These are phyloP conservation scores for Yamadazyma takamatsuzukensis DNA, from an alignment of 805 yeast species.

Conservation along the genomic window DNA sequence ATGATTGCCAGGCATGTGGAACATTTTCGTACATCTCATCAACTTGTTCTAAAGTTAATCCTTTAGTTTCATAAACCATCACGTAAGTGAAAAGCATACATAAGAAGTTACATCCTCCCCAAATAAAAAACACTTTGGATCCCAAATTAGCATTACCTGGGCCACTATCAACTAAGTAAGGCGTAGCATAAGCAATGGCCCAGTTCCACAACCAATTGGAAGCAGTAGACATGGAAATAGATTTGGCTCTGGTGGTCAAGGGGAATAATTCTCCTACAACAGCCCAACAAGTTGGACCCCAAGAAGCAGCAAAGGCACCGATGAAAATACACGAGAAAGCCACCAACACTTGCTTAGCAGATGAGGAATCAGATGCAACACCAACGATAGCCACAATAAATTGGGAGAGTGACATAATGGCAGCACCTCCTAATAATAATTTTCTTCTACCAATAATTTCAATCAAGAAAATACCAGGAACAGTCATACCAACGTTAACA, in stretches of 20 bases:
- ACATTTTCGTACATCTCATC: slow-evolving; percentile 37
- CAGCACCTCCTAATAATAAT: slow-evolving; percentile 66
- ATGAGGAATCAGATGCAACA: slow-evolving; percentile 30
- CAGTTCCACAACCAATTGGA: slow-evolving; percentile 42
- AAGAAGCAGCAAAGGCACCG: slow-evolving; percentile 38
- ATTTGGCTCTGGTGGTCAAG: slow-evolving; percentile 36
- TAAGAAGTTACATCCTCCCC: slow-evolving; percentile 38
- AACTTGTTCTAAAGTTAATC: slow-evolving; percentile 39
- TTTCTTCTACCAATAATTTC: slow-evolving; percentile 79
- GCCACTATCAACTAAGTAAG: slow-evolving; percentile 39
- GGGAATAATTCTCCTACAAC: slow-evolving; percentile 35
- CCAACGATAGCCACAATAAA: slow-evolving; percentile 59
- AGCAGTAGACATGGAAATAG: slow-evolving; percentile 35
- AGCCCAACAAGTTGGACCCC: slow-evolving; percentile 42
- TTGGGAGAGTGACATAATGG: slow-evolving; percentile 58
- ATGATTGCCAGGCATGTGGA: slow-evolving; percentile 30
- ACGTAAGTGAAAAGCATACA: slow-evolving; percentile 31
- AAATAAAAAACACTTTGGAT: slow-evolving; percentile 38
- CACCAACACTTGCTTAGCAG: slow-evolving; percentile 30
- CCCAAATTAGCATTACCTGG: slow-evolving; percentile 38
- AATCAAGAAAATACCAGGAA: slow-evolving; percentile 76
- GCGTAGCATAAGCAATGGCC: slow-evolving; percentile 39
- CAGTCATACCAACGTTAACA: slow-evolving; percentile 73
- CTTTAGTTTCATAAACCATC: slow-evolving; percentile 38
- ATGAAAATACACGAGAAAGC: slow-evolving; percentile 38